Evolutionary conservation across 129 eudicot species (phyloP).

Genomic region (Chrysanthemum lavandulifolium): DNA sequence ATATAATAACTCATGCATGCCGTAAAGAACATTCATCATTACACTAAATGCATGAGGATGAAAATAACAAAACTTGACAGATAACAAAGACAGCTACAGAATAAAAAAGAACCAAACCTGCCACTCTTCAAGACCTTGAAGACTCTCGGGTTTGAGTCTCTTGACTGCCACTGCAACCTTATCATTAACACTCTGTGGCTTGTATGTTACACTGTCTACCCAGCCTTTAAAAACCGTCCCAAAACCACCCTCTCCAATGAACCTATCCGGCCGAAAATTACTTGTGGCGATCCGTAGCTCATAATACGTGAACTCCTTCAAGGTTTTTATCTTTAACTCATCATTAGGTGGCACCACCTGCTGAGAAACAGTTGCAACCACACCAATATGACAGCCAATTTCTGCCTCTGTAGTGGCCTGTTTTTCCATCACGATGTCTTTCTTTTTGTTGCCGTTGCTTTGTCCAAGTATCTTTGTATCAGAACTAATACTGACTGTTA

Average conservation of each 20-base stretch:
- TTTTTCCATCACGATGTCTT: neutral
- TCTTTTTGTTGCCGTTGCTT: slow-evolving; percentile 17
- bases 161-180: slow-evolving; percentile 73
- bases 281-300: slow-evolving; percentile 59
- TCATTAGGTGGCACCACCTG: neutral
- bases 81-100: neutral
- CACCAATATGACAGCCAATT: slow-evolving; percentile 6
- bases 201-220: slow-evolving; percentile 51
- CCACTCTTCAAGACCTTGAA: slow-evolving; percentile 81
- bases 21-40: neutral
- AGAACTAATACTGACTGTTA: slow-evolving; percentile 11
- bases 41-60: neutral
- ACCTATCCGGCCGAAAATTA: slow-evolving; percentile 46
- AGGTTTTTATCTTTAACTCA: neutral
- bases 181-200: slow-evolving; percentile 40
- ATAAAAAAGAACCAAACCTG: slow-evolving; percentile 36
- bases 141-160: slow-evolving; percentile 48
- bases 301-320: slow-evolving; percentile 48
- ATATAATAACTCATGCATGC: neutral
- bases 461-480: slow-evolving; percentile 25
- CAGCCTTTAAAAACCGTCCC: slow-evolving; percentile 65
- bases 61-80: neutral
- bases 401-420: neutral
- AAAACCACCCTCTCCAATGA: slow-evolving; percentile 74
- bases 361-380: neutral